Base-by-base conservation (phyloP, 495 filamentous ascomycete species). In the Aspergillus affinis region DNA sequence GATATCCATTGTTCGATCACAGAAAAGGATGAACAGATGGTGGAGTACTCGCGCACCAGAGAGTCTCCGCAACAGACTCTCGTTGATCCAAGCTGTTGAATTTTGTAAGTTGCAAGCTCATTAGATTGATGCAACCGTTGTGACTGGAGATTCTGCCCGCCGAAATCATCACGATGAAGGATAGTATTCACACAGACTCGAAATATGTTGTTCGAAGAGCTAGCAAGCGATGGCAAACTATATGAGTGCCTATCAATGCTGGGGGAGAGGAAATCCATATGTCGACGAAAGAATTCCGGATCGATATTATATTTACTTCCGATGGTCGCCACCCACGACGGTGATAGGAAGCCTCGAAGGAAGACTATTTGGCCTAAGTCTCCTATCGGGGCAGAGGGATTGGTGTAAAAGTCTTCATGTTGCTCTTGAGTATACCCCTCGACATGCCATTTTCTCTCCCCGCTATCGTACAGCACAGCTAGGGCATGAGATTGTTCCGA, bases 1-100 rank as follows among this genome's bases (percentile, higher is more conserved):
- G 53, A 55, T 5, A 55, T 55, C 36, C 36, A 45, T 45, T 55
- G 53, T 45, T 55, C 53, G 44, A 55, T 45, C 30, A 55, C 53
- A 17, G 53, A 55, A 45, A 55, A 45, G 6, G n/a, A 27, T 26
- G 29, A 18, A 26, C 53, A 45, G 3, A 55, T 1, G 5, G 36
- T 55, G 36, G 53, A n/a, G 26, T 55, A 55, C 19, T 55, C 53
- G 6, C 53, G 53, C 53, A 55, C 53, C 7, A 55, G 17, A 9
- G 53, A 55, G 53, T 55, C 53, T 44, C 53, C 53, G 29, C 30
- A 46, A 8, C 53, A 27, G 19, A 27, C 19, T 55, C 10, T n/a
- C 17, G 19, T 45, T 0, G 53, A 55, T 10, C 29, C 30, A n/a
- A 55, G 53, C 36, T 46, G 53, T 32, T 54, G 51, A 26, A 54